phyloP scores from a whole-genome alignment of 1,284 basidiomycete species.

The Naganishia liquefaciens region DNA sequence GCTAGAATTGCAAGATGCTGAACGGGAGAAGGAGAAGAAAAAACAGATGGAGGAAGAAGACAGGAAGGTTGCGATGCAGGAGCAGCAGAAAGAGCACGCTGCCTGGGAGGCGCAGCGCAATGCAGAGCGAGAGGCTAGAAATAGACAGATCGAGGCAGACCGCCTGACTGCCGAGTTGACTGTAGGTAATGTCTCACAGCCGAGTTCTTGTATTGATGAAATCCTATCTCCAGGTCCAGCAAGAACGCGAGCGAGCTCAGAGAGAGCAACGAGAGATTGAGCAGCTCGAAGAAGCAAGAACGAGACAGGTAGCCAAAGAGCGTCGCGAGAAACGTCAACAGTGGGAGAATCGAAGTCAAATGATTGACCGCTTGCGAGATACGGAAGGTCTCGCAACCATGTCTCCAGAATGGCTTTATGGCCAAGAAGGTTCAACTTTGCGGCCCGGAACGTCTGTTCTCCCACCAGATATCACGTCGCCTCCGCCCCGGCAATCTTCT shows the following conservation, averaged over 20 bases:
- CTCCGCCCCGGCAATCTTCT: slow-evolving; percentile 1
- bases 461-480: not conserved
- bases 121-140: slow-evolving; percentile 28
- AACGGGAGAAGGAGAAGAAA: slow-evolving; percentile 38
- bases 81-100: slow-evolving; percentile 51
- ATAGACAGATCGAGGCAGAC: slow-evolving; percentile 32
- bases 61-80: slow-evolving; percentile 45
- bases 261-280: slow-evolving; percentile 26
- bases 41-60: slow-evolving; percentile 43
- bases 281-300: slow-evolving; percentile 29
- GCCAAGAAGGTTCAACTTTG: slow-evolving; percentile 6
- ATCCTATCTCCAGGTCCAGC: slow-evolving; percentile 14
- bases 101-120: slow-evolving; percentile 45
- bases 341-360: slow-evolving; percentile 33
- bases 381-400: slow-evolving; percentile 17
- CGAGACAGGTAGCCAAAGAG: slow-evolving; percentile 32
- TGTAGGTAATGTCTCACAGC: not conserved
- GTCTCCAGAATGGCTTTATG: slow-evolving; percentile 28
- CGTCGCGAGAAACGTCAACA: slow-evolving; percentile 28
- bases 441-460: not conserved
- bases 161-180: slow-evolving; percentile 27
- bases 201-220: not conserved
- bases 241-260: slow-evolving; percentile 26
- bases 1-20: slow-evolving; percentile 43
- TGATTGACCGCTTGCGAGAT: slow-evolving; percentile 21